Evolutionary conservation across 768 basidiomycete genomes (phyloP), one percentile per base, ranked within the genome.

Genomic region (Bullera alba): DNA sequence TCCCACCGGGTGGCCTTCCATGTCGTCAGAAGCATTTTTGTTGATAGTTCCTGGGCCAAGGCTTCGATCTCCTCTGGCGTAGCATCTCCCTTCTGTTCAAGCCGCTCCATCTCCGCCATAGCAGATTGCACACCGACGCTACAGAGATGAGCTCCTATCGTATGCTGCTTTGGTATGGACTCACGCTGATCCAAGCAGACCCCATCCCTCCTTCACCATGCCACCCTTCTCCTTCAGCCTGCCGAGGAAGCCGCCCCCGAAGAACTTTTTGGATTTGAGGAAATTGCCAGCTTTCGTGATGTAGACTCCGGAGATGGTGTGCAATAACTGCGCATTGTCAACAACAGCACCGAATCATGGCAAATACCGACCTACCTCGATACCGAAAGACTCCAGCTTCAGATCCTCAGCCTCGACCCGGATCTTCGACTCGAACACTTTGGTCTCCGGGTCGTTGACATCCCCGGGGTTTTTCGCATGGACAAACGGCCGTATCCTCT

Each of bases 1-100:
- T 99, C 95, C 67, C 96, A 82, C 46, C 92, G 82, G 2, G 92
- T 93, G 14, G 93, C 95, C 51, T 91, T 83, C 95, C 95, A 99
- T 22, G 93, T 93, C 5, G 92, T 93, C 25, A 97, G 82, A 75
- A 97, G 80, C 67, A 95, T 90, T 83, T 89, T 93, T 42, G 90
- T 90, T 1, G 88, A 92, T 54, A 97, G 80, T 65, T 96, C 92
- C 77, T 85, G 83, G 73, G 95, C 93, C 43, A 96, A 71, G 2
- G 86, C 85, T 52, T 82, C 79, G 22, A 93, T 74, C 71, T 91
- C 81, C 45, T 92, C 92, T 66, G 92, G 91, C 10, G 77, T 81
- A 1, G 86, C 75, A 51, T 91, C 88, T n/a, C 89, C 92, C 65
- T 86, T 89, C 22, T 83, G 80, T 69, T 92, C 88, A 37, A 86